These are phyloP conservation scores for Grammothele lineata DNA, from an alignment of 768 basidiomycete species.

Conservation along the genomic window DNA sequence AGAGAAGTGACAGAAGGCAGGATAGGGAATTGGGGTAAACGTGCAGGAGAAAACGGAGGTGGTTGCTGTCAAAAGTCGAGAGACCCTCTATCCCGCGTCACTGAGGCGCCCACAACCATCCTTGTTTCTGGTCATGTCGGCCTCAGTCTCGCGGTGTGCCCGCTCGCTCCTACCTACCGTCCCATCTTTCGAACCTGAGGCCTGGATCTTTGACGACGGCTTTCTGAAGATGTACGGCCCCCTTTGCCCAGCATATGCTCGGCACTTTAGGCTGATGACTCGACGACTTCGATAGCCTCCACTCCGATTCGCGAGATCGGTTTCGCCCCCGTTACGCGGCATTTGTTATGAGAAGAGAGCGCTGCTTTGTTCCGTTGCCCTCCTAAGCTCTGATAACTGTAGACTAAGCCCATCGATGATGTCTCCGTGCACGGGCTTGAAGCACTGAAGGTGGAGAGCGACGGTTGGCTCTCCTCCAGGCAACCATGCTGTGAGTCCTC, in stretches of 20 bases:
- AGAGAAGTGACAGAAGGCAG: too few relatives aligned
- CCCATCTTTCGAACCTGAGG: too few relatives aligned
- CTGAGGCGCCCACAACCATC: too few relatives aligned
- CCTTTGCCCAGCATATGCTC: constrained; percentile 62
- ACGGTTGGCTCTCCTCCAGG: constrained; percentile 79
- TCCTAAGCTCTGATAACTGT: constrained; percentile 47
- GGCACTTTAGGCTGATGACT: constrained; percentile 48
- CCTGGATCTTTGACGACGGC: too few relatives aligned
- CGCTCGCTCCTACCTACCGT: too few relatives aligned
- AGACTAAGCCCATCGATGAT: constrained; percentile 34
- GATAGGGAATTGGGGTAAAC: too few relatives aligned
- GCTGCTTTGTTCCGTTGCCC: not conserved
- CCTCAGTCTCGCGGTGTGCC: too few relatives aligned
- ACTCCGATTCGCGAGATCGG: constrained; percentile 65
- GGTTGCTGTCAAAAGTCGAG: too few relatives aligned
- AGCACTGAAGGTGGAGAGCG: constrained; percentile 64
- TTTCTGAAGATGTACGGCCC: constrained; percentile 47
- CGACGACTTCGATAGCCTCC: constrained; percentile 53
- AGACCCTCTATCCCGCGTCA: too few relatives aligned
- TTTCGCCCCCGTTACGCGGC: constrained; percentile 60
- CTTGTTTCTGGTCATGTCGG: too few relatives aligned
- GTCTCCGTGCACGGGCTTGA: constrained; percentile 52
- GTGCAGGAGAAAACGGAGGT: too few relatives aligned
- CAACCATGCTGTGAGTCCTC: constrained; percentile 76
- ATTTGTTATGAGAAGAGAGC: constrained; percentile 57